Evolutionary conservation across 2,329 filamentous ascomycete genomes (phyloP).

Genomic region (Venturia aucupariae): DNA sequence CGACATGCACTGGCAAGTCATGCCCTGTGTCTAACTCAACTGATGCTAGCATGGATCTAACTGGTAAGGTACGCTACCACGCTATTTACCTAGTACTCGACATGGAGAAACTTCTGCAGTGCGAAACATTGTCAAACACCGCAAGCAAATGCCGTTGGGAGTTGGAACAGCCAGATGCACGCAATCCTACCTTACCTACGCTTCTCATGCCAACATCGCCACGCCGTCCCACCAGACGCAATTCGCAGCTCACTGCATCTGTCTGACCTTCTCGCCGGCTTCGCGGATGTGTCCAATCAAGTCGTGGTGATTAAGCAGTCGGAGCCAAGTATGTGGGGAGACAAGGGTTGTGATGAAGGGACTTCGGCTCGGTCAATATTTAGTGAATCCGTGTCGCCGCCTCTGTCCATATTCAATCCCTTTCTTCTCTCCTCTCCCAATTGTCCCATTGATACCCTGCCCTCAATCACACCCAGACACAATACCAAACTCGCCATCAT

Average conservation of each 20-base stretch:
- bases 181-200: neutral
- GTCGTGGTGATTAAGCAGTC: neutral
- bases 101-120: neutral
- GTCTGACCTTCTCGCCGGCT: neutral
- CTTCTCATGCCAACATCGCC: neutral
- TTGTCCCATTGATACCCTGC: neutral
- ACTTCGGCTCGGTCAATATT: neutral
- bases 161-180: neutral
- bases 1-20: neutral
- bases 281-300: neutral
- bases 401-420: neutral
- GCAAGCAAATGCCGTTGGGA: neutral
- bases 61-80: neutral
- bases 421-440: too few species aligned
- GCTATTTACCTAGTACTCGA: neutral
- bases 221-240: neutral
- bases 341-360: neutral
- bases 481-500: conserved; percentile 39
- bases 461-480: neutral
- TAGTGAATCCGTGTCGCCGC: neutral
- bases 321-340: neutral
- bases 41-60: neutral
- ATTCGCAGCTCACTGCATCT: neutral
- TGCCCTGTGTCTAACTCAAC: neutral
- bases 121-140: neutral